Evolutionary conservation across 1,284 basidiomycete species (phyloP).

Genomic region (Earliella scabrosa): DNA sequence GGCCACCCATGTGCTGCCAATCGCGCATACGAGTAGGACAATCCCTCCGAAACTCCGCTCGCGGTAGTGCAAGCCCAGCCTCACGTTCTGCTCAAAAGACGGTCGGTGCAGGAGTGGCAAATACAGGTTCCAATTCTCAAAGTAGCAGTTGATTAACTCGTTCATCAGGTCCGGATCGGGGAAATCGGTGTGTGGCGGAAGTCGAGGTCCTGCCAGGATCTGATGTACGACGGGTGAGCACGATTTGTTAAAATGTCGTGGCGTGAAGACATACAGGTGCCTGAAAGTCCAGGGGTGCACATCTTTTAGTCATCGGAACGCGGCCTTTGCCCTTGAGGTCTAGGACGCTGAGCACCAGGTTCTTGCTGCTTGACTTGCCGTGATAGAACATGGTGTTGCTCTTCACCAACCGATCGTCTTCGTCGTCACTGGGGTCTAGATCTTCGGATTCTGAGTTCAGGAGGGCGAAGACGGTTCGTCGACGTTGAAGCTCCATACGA

Average conservation of each 20-base stretch:
- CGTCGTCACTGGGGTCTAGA: constrained; percentile 39
- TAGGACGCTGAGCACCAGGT: constrained; percentile 67
- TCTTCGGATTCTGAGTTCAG: constrained; percentile 24
- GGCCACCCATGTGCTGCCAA: constrained; percentile 68
- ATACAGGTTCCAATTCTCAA: constrained; percentile 61
- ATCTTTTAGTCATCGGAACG: background rate
- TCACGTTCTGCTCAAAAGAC: constrained; percentile 65
- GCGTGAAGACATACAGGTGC: background rate
- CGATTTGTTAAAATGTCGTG: no score
- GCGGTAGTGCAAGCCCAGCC: constrained; percentile 57
- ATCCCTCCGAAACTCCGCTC: constrained; percentile 69
- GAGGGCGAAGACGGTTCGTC: background rate
- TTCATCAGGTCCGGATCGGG: constrained; percentile 65
- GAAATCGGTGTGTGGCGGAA: constrained; percentile 41
- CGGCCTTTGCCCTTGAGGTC: constrained; percentile 54
- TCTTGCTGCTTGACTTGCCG: constrained; percentile 72
- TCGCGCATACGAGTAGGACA: constrained; percentile 76
- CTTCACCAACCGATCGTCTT: constrained; percentile 30
- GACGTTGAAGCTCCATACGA: background rate
- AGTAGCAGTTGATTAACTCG: constrained; percentile 71
- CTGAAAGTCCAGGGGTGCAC: background rate
- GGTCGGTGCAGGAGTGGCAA: constrained; percentile 80
- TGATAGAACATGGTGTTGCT: constrained; percentile 57
- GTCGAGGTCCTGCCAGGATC: background rate
- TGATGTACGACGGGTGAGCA: background rate